Evolutionary conservation across 192 early-diverging fungal genomes (phyloP).

Genomic region (Funneliformis mosseae): DNA sequence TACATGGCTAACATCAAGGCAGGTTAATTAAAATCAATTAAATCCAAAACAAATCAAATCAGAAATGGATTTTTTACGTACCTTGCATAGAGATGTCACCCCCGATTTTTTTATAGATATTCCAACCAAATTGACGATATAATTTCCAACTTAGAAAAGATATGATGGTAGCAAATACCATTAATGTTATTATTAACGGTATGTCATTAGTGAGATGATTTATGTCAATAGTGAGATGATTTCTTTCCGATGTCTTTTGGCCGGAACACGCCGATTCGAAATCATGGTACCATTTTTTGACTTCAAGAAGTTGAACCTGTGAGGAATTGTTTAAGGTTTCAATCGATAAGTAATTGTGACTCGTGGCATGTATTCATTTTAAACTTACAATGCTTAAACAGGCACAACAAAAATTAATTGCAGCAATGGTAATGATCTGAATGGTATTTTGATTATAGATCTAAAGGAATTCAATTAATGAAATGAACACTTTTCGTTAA

Average conservation of each 20-base stretch:
- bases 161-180: conserved; percentile 52
- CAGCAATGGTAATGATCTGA: background rate
- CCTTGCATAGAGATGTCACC: conserved; percentile 62
- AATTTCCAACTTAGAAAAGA: conserved; percentile 55
- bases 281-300: background rate
- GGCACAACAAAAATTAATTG: background rate
- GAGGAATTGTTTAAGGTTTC: background rate
- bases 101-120: conserved; percentile 65
- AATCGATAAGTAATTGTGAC: background rate
- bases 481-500: background rate
- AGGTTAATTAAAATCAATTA: background rate
- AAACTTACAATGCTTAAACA: conserved; percentile 4
- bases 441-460: conserved; percentile 30
- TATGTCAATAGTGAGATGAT: conserved; percentile 37
- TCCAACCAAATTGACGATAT: conserved; percentile 59
- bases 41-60: background rate
- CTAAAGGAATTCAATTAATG: background rate
- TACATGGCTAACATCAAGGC: conserved; percentile 49
- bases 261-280: background rate
- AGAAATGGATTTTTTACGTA: conserved; percentile 23
- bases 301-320: background rate
- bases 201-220: conserved; percentile 37
- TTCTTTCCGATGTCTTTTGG: too few relatives aligned
- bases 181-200: conserved; percentile 58
- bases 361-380: background rate